Base-by-base conservation (phyloP, 768 basidiomycete genomes). In the Macrocybe gigantea region DNA sequence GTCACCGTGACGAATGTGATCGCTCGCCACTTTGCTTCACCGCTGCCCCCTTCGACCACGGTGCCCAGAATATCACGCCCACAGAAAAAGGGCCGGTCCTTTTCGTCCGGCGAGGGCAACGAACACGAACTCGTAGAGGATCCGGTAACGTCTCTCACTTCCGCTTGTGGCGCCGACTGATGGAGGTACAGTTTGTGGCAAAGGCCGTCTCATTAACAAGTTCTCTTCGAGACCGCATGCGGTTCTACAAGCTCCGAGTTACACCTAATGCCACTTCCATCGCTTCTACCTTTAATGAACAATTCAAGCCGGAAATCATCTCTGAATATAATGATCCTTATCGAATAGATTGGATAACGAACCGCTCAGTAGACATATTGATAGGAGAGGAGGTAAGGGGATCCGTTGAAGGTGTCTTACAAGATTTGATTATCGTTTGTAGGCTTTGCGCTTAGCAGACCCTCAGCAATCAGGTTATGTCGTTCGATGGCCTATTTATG, bases 281-380 rank as follows among this genome's bases (percentile, higher is more conserved):
- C 38, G 88, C 86, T 1, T 78, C 83, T 5, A 80, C 78, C 8
- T 92, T 86, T 64, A 96, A 95, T 59, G 80, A 81, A 49, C 83
- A 84, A 50, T 89, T 92, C 62, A 80, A 81, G 59, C 86, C 91
- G 2, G 90, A 94, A 59, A 78, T 78, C n/a, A 90, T 97, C 34
- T 75, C 82, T 6, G 90, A 92, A 52, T 75, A 80, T 42, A 91
- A 91, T 56, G 94, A 95, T 60, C 82, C 85, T 8, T 88, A 81
- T 61, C 72, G 80, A 38, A 75, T 91, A 7, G 88, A 94, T 43
- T 98, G 94, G 94, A 83, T 92, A 30, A 75, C 79, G 14, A 64
- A 71, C 1, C 55, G 66, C 5, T 66, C 65, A 10, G 74, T 80
- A 29, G 77, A 80, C 11, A 70, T 75, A 44, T 63, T 87, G 29